Conservation (phyloP, 805 yeast species). For the Lachancea waltii region DNA sequence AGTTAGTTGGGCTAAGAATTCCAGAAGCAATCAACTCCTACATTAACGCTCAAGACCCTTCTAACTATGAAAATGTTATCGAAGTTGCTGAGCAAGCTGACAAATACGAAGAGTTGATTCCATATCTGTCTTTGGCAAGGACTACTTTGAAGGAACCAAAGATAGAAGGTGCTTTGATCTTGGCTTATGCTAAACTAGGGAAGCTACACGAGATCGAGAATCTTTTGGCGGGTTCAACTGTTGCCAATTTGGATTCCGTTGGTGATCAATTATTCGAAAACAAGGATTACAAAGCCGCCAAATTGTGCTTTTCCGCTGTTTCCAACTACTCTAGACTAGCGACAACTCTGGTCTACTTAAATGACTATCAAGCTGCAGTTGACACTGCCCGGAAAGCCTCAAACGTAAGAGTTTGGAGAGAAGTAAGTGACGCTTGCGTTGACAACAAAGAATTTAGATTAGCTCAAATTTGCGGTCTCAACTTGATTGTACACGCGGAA, state of each 20-base stretch:
- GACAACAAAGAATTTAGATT: conserved; percentile 90
- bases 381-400: conserved; percentile 99
- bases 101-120: conserved; percentile 86
- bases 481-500: conserved; percentile 94
- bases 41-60: conserved; percentile 85
- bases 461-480: conserved; percentile 98
- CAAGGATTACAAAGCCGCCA: conserved; percentile 87
- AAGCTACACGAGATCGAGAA: conserved; percentile 75
- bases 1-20: conserved; percentile 85
- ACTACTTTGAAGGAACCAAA: conserved; percentile 82
- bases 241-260: conserved; percentile 83
- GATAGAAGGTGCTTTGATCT: conserved; percentile 86
- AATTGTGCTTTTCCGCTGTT: conserved; percentile 73
- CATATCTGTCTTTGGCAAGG: conserved; percentile 87
- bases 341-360: conserved; percentile 86
- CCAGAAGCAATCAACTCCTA: conserved; percentile 90
- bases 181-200: conserved; percentile 76
- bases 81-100: conserved; percentile 95
- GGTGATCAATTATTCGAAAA: conserved; percentile 86
- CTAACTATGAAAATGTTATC: conserved; percentile 83
- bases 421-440: conserved; percentile 94
- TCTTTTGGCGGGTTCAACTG: conserved; percentile 79
- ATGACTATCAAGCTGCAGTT: conserved; percentile 93
- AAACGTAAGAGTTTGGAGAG: conserved; percentile 90
- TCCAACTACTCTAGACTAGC: conserved; percentile 96